These are phyloP conservation scores for Salix udensis DNA, from an alignment of 345 rosid genomes.

Conservation along the genomic window DNA sequence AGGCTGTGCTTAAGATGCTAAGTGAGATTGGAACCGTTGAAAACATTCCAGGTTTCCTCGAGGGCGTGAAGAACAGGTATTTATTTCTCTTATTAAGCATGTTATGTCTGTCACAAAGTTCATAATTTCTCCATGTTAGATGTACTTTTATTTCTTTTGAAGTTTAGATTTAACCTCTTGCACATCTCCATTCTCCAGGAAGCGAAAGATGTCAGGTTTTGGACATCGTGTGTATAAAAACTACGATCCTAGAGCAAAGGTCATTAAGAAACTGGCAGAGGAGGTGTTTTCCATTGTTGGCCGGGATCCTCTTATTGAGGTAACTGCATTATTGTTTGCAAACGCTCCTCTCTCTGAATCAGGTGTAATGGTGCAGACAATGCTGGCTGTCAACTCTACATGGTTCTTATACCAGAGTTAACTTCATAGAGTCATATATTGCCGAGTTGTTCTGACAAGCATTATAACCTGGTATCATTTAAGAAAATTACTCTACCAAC, in stretches of 20 bases:
- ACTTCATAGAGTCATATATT: background rate
- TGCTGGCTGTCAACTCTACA: background rate
- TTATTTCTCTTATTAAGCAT: background rate
- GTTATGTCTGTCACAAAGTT: background rate
- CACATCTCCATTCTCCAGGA: slow-evolving; percentile 37
- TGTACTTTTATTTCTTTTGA: background rate
- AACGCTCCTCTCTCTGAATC: background rate
- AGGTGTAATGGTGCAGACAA: background rate
- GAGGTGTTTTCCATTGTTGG: slow-evolving; percentile 97
- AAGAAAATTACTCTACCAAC: background rate
- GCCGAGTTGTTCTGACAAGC: background rate
- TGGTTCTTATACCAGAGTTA: background rate
- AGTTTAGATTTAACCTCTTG: slow-evolving; percentile 6
- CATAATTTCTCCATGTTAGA: background rate
- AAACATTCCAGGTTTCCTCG: slow-evolving; percentile 88
- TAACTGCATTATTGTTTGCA: slow-evolving; percentile 14
- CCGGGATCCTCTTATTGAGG: slow-evolving; percentile 97
- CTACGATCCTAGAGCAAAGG: slow-evolving; percentile 96
- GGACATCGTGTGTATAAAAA: slow-evolving; percentile 98
- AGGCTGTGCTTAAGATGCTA: slow-evolving; percentile 99
- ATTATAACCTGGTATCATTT: background rate
- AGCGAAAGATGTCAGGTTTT: slow-evolving; percentile 99
- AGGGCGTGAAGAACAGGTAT: slow-evolving; percentile 92
- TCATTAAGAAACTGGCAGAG: slow-evolving; percentile 83
- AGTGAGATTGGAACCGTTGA: slow-evolving; percentile 83